Conservation (phyloP, 495 filamentous ascomycete species). For the Emericellopsis terricola region DNA sequence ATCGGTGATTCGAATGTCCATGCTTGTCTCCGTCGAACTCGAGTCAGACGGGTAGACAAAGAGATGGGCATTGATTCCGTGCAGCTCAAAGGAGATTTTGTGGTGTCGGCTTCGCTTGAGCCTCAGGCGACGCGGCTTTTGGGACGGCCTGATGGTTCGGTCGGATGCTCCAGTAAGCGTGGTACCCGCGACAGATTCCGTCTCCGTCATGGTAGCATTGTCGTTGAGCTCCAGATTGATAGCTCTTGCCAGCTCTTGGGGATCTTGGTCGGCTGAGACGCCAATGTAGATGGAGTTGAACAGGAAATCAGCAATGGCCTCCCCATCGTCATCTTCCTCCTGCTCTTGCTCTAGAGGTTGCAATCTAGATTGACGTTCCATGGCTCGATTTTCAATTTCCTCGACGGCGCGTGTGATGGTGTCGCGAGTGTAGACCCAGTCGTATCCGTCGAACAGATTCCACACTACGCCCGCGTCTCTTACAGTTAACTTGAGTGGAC, state of each 20-base stretch:
- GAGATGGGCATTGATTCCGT: conserved; percentile 68
- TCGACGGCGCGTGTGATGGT: conserved; percentile 73
- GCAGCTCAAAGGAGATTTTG: conserved; percentile 90
- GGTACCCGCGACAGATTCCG: conserved; percentile 56
- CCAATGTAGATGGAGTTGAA: conserved; percentile 99
- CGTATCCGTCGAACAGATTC: conserved; percentile 96
- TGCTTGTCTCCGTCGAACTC: conserved; percentile 67
- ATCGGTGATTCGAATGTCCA: conserved; percentile 67
- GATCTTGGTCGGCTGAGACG: conserved; percentile 72
- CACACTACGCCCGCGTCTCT: conserved; percentile 87
- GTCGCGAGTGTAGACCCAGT: conserved; percentile 80
- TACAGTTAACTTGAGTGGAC: conserved; percentile 60
- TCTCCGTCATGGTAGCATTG: conserved; percentile 67
- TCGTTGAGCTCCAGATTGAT: conserved; percentile 85
- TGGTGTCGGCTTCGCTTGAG: conserved; percentile 75
- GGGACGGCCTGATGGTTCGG: conserved; percentile 12
- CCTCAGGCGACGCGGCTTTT: conserved; percentile 47
- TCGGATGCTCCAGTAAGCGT: conserved; percentile 10
- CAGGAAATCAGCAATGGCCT: conserved; percentile 81
- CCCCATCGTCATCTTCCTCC: conserved; percentile 50
- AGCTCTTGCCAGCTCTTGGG: conserved; percentile 55
- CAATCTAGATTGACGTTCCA: conserved; percentile 42
- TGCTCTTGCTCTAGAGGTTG: conserved; percentile 27
- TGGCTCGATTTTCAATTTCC: conserved; percentile 64
- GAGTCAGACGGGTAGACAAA: conserved; percentile 62